phyloP scores from a whole-genome alignment of 2,329 filamentous ascomycete species.

The Fusarium sp. region DNA sequence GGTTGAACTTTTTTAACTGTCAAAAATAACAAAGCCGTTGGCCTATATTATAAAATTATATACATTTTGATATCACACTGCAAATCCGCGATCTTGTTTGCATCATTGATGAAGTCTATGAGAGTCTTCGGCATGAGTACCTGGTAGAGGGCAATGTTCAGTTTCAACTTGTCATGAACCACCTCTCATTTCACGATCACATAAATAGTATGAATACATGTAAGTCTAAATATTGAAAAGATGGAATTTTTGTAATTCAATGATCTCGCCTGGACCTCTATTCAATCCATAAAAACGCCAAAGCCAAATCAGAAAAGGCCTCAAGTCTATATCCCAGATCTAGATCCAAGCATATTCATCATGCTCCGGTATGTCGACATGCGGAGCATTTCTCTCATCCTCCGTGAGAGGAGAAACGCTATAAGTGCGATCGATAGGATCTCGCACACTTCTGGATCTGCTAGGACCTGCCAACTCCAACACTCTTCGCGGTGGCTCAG shows the following conservation, averaged over 20 bases:
- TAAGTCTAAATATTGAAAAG: neutral
- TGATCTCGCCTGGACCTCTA: neutral
- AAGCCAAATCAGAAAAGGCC: neutral
- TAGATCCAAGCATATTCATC: conserved; percentile 9
- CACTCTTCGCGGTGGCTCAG: neutral
- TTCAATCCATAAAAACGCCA: neutral
- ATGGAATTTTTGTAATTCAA: neutral
- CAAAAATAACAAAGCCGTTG: too few relatives aligned
- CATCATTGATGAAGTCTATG: neutral
- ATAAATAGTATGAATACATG: neutral
- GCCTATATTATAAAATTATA: too few relatives aligned
- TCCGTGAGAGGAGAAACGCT: conserved; percentile 22
- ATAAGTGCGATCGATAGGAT: neutral
- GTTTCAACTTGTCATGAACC: neutral
- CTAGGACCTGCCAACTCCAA: neutral
- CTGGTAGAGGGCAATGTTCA: neutral
- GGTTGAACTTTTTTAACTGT: too few relatives aligned
- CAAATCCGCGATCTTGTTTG: too few relatives aligned
- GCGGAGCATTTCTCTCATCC: neutral
- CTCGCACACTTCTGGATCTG: neutral
- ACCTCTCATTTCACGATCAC: neutral
- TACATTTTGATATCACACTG: too few relatives aligned
- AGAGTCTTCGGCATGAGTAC: neutral
- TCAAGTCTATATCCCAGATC: neutral
- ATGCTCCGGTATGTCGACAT: neutral